Percentiles rank a stretch among this genome's conserved stretches.
These are phyloP conservation scores for Chytriomyces hyalinus DNA, from an alignment of 192 early-diverging fungal genomes.

Conservation along the genomic window DNA sequence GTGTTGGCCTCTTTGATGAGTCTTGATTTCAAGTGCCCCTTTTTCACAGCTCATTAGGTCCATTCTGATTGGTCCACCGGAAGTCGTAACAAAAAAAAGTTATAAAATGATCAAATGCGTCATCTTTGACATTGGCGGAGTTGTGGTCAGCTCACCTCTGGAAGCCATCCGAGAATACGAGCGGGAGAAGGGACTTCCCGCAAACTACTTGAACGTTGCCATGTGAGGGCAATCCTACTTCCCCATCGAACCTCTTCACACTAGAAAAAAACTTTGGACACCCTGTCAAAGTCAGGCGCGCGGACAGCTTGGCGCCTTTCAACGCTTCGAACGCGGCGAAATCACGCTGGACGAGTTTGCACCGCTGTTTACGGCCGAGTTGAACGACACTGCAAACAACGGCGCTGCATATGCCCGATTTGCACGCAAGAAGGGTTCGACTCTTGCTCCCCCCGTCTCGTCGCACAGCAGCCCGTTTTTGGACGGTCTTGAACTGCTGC, in stretches of 20 bases:
- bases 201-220: slow-evolving; percentile 83
- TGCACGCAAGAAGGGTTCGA: no score
- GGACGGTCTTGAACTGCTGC: slow-evolving; percentile 62
- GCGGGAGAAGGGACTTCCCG: slow-evolving; percentile 64
- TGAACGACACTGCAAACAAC: slow-evolving; percentile 55
- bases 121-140: slow-evolving; percentile 87
- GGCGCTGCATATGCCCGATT: slow-evolving; percentile 8
- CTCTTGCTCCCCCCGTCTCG: no score
- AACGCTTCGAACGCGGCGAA: slow-evolving; percentile 68
- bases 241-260: not conserved
- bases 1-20: no score
- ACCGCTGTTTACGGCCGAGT: slow-evolving; percentile 60
- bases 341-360: slow-evolving; percentile 63
- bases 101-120: slow-evolving; percentile 60
- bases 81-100: no score
- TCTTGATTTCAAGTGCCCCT: no score
- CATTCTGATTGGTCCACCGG: no score
- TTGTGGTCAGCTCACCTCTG: slow-evolving; percentile 80
- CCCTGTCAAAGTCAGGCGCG: slow-evolving; percentile 30
- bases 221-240: slow-evolving; percentile 49
- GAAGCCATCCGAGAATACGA: slow-evolving; percentile 77
- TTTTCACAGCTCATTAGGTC: no score
- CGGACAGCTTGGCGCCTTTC: slow-evolving; percentile 60
- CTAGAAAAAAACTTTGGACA: not conserved
- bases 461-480: no score